Base-by-base conservation (phyloP, 305 asterid species). In the Solanum chacoense region DNA sequence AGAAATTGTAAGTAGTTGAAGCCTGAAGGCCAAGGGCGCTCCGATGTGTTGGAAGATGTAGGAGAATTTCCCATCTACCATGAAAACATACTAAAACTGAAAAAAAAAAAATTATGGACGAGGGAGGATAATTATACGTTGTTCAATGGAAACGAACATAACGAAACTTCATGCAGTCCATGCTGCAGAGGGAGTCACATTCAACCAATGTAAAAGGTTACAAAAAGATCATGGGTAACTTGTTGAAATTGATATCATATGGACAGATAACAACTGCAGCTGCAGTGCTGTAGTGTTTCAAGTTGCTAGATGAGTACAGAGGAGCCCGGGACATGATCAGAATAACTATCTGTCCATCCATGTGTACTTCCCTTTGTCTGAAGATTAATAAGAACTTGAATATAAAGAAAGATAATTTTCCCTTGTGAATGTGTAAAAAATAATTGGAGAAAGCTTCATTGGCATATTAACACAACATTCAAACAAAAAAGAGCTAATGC, bases 231-330 rank as follows among this genome's bases (percentile, higher is more conserved):
- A 79, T 89, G 92, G 94, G 91, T 88, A 92, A 91, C 86, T 78
- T 92, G 42, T 85, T 93, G 85, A 92, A 93, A n/a, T 36, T 91
- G 37, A 90, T 91, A 59, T 26, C 20, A 42, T 92, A 77, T 93
- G 95, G 92, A 63, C 94, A 93, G 88, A 88, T 88, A 84, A 91
- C 93, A 24, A 89, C 92, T 40, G 91, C 91, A 84, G 93, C 94
- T 81, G 95, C 94, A 79, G 89, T 92, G 87, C 90, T 91, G 94
- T 92, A 92, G 93, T 78, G 95, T 88, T 93, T 91, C 84, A 91
- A 92, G 88, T 93, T 87, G 89, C 90, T 92, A 87, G 90, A 90
- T 85, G 94, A 91, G 26, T 89, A 91, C 80, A 89, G 24, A 84
- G 88, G 87, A 42, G 90, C 75, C 50, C 92, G 84, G 55, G 90